These are phyloP conservation scores for Kwoniella dendrophila DNA, from an alignment of 768 basidiomycete species.

Conservation along the genomic window DNA sequence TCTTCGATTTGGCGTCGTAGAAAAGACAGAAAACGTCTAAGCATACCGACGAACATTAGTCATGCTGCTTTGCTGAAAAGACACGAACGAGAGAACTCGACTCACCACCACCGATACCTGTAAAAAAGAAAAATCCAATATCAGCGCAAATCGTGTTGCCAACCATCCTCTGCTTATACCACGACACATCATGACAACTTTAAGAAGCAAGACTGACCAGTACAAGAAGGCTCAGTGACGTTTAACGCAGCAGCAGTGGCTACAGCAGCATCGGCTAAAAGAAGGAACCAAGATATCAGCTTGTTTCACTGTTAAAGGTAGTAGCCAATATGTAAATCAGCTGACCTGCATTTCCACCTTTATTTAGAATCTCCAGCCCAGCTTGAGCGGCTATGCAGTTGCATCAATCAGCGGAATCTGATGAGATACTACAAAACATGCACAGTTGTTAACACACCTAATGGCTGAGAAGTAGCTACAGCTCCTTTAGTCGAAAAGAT, in stretches of 20 bases:
- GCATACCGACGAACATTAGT: not conserved
- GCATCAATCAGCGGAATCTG: constrained; percentile 15
- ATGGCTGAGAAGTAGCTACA: constrained; percentile 83
- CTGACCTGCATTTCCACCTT: constrained; percentile 93
- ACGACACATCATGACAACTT: too few relatives aligned
- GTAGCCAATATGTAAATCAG: not conserved
- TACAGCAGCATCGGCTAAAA: constrained; percentile 89
- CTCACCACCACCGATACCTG: constrained; percentile 54
- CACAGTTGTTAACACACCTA: constrained; percentile 27
- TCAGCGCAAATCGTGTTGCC: not conserved
- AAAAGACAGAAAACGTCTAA: constrained; percentile 74
- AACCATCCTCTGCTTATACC: too few relatives aligned
- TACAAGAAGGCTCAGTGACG: constrained; percentile 81
- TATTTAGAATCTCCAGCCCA: constrained; percentile 84
- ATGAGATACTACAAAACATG: too few relatives aligned
- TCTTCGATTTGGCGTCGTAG: constrained; percentile 79
- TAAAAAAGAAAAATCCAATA: not conserved
- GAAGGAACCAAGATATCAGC: not conserved
- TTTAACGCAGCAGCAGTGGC: constrained; percentile 90
- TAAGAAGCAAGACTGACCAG: constrained; percentile 92
- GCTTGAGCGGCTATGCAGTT: constrained; percentile 75
- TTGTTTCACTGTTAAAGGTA: not conserved
- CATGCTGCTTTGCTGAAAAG: too few relatives aligned
- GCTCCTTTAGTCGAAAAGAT: constrained; percentile 84
- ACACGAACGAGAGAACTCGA: constrained; percentile 9